Base-by-base conservation (phyloP, 495 filamentous ascomycete species). In the Penicillium dipodomyicola region DNA sequence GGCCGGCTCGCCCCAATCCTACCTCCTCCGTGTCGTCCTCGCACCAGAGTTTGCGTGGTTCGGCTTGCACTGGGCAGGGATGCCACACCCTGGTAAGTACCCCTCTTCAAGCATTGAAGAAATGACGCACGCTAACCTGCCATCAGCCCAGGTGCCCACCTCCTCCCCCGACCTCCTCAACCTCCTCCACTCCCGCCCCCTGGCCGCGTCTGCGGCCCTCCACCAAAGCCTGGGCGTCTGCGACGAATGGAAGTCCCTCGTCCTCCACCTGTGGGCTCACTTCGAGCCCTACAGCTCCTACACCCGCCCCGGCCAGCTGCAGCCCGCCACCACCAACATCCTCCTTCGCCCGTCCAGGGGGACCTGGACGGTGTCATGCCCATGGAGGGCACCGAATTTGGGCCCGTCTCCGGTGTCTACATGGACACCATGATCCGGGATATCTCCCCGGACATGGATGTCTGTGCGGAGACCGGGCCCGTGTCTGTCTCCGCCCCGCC, bases 61-160 rank as follows among this genome's bases (percentile, higher is more conserved):
- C 22, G 52, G 52, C 10, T 19, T 60, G 3, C 48, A 60, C 58
- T 47, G 19, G 53, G 52, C 41, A 48, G 40, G 52, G 27, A 17
- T 33, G 40, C 14, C 35, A 32, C 15, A 20, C 2, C 17, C 37
- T 44, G 47, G 53, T 48, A 56, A 47, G 32, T 47, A 42, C 17
- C 5, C 3, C 7, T 12, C n/a, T 5, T 19, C n/a, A 14, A 27
- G 7, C 8, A 17, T 51, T 7, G 3, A 25, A 25, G 6, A 14
- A 40, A 51, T 9, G 3, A 27, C 15, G 7, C 15, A 29, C 17
- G 12, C 14, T 51, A 12, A 51, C 49, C 49, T 1, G 7, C n/a
- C 8, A 5, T 29, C 10, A 51, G 49, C n/a, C 49, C 22, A 22
- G 19, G 3, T 51, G 12, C n/a, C 49, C 33, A 27, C 19, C 35